Evolutionary conservation across 2,329 filamentous ascomycete genomes (phyloP).

Genomic region (Venturiaceae sp.): DNA sequence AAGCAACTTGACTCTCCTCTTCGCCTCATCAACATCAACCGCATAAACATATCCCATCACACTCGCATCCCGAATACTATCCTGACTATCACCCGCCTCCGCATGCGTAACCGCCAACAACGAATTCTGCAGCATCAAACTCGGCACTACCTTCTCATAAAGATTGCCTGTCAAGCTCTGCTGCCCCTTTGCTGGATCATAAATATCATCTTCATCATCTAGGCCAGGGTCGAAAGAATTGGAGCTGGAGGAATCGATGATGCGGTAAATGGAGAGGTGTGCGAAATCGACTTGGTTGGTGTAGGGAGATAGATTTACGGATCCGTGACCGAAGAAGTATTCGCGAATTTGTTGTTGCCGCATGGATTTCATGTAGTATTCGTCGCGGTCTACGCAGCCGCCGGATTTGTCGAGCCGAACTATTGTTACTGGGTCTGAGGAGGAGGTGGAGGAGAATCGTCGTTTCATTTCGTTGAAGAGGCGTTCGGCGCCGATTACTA

Average conservation of each 20-base stretch:
- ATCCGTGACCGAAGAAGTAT: slow-evolving; percentile 84
- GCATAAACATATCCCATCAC: slow-evolving; percentile 93
- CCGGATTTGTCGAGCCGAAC: slow-evolving; percentile 76
- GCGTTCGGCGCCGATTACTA: slow-evolving; percentile 71
- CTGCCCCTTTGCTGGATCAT: slow-evolving; percentile 24
- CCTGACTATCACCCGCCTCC: slow-evolving; percentile 55
- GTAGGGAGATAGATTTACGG: slow-evolving; percentile 72
- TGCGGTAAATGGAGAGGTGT: slow-evolving; percentile 62
- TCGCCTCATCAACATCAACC: slow-evolving; percentile 79
- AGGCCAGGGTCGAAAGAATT: slow-evolving; percentile 27
- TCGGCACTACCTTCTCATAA: slow-evolving; percentile 56
- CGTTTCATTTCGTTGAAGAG: slow-evolving; percentile 65
- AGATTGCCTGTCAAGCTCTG: slow-evolving; percentile 22
- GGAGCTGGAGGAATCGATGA: slow-evolving; percentile 36
- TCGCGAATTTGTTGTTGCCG: slow-evolving; percentile 73
- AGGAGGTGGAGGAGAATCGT: slow-evolving; percentile 47
- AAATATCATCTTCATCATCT: slow-evolving; percentile 33
- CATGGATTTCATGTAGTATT: slow-evolving; percentile 60
- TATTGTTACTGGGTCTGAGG: slow-evolving; percentile 61
- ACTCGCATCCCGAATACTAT: slow-evolving; percentile 67
- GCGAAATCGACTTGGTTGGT: slow-evolving; percentile 77
- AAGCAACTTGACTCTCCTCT: slow-evolving; percentile 69
- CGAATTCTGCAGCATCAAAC: slow-evolving; percentile 64
- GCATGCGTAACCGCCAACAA: slow-evolving; percentile 80
- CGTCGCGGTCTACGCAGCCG: slow-evolving; percentile 70